Conservation (phyloP, 2,329 filamentous ascomycete species). For the Chaetomiaceae sp. region DNA sequence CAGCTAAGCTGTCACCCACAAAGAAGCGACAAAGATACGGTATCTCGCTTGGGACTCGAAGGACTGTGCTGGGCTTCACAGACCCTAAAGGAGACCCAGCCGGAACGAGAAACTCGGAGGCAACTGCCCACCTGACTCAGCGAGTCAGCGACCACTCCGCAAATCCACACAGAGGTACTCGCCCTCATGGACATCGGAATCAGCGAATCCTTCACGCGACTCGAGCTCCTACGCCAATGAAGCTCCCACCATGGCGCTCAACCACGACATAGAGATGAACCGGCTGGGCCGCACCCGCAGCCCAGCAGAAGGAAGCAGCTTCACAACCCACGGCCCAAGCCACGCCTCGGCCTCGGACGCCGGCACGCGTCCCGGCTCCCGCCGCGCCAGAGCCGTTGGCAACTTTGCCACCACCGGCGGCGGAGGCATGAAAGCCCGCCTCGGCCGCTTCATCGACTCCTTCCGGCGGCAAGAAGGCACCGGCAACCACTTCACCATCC, state of each 20-base stretch:
- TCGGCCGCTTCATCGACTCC: slow-evolving; percentile 24
- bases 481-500: slow-evolving; percentile 3
- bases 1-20: background rate
- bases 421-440: slow-evolving; percentile 6
- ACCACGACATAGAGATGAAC: slow-evolving; percentile 26
- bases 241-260: slow-evolving; percentile 11
- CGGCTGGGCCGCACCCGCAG: slow-evolving; percentile 19
- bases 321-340: slow-evolving; percentile 12
- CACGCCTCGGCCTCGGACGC: background rate
- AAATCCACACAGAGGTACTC: too few species aligned
- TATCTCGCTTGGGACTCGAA: too few species aligned
- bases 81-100: too few species aligned
- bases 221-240: slow-evolving; percentile 4
- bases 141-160: too few species aligned
- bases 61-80: background rate
- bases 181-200: background rate
- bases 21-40: background rate
- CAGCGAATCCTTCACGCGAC: background rate
- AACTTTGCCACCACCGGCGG: background rate
- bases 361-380: background rate
- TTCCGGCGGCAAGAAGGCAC: slow-evolving; percentile 24
- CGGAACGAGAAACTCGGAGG: too few species aligned
- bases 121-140: too few species aligned
- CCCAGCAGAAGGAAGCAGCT: slow-evolving; percentile 20
- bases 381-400: background rate